Conservation (phyloP, 257 asterid species). For the Solanum chmielewskii region DNA sequence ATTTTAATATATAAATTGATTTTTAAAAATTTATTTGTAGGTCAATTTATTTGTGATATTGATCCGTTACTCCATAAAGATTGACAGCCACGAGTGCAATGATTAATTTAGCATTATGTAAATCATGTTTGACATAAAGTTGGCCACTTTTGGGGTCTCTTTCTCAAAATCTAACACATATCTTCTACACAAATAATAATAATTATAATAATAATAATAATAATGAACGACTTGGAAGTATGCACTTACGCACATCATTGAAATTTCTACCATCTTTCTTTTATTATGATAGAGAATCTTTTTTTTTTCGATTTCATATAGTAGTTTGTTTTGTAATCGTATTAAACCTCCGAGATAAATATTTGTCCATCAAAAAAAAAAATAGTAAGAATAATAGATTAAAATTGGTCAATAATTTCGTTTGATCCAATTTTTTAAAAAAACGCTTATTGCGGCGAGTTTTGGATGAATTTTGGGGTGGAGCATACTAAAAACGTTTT, state of each 20-base stretch:
- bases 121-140: neutral
- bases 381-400: neutral
- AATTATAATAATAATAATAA: neutral
- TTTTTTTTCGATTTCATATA: neutral
- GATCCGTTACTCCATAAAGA: neutral
- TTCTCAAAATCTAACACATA: neutral
- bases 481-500: too few relatives aligned
- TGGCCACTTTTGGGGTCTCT: neutral
- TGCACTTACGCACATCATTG: neutral
- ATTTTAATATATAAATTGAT: neutral
- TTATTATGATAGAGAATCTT: neutral
- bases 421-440: neutral
- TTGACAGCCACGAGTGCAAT: constrained; percentile 1
- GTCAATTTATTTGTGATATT: neutral
- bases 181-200: neutral
- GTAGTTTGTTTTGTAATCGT: neutral
- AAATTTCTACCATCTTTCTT: neutral
- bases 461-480: too few relatives aligned
- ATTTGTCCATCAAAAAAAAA: neutral
- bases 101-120: neutral
- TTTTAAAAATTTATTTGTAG: neutral
- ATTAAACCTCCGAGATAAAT: neutral
- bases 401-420: neutral
- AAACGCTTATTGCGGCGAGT: too few relatives aligned
- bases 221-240: neutral